Percentiles rank a stretch among this genome's conserved stretches.
These are phyloP conservation scores for Novymonas esmeraldas DNA, from an alignment of 208 protist species.

Conservation along the genomic window DNA sequence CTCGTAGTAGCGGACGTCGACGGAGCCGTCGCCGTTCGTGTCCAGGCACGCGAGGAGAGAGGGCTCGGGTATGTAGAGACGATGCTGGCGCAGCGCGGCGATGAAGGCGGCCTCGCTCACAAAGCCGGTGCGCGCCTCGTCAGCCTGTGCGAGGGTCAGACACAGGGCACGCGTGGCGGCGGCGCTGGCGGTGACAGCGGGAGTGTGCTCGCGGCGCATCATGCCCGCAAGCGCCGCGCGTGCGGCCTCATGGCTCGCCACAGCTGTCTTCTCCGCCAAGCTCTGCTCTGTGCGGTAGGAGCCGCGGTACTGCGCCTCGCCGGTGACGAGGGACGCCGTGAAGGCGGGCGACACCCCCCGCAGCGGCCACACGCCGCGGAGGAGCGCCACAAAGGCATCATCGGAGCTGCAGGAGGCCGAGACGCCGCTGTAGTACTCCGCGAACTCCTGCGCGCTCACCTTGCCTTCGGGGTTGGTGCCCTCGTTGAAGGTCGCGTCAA, in stretches of 20 bases:
- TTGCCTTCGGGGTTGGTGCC: slow-evolving; percentile 81
- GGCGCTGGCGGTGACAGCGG: slow-evolving; percentile 33
- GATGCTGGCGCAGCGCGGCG: slow-evolving; percentile 51
- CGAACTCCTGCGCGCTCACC: slow-evolving; percentile 81
- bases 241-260: slow-evolving; percentile 40
- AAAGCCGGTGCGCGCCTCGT: slow-evolving; percentile 42
- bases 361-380: slow-evolving; percentile 70
- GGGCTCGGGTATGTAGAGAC: slow-evolving; percentile 67
- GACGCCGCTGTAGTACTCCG: slow-evolving; percentile 83
- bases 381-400: slow-evolving; percentile 53
- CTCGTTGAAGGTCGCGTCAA: slow-evolving; percentile 71
- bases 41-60: slow-evolving; percentile 58
- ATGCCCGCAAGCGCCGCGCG: slow-evolving; percentile 40
- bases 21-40: slow-evolving; percentile 71
- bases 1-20: slow-evolving; percentile 77
- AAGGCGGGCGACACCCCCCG: slow-evolving; percentile 30
- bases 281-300: slow-evolving; percentile 53
- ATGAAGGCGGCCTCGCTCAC: slow-evolving; percentile 49
- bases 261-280: slow-evolving; percentile 43
- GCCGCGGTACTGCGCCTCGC: slow-evolving; percentile 14
- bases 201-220: slow-evolving; percentile 49
- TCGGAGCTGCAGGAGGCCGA: slow-evolving; percentile 58
- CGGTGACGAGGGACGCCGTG: slow-evolving; percentile 22
- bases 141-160: slow-evolving; percentile 38
- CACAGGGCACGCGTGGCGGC: slow-evolving; percentile 43